These are phyloP conservation scores for Vinca major DNA, from an alignment of 305 asterid species.

Conservation along the genomic window DNA sequence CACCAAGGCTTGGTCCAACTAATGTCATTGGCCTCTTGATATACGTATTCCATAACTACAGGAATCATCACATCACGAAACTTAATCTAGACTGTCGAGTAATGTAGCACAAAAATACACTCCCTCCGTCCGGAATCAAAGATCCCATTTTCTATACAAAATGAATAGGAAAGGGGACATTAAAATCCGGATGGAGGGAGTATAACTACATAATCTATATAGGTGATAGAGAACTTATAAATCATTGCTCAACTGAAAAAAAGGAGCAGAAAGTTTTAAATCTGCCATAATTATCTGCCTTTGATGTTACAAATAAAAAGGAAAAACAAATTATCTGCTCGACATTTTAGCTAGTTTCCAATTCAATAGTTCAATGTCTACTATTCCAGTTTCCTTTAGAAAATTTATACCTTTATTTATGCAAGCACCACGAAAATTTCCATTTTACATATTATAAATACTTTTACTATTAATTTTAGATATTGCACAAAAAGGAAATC, in stretches of 20 bases:
- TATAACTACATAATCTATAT: background rate
- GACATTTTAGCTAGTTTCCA: background rate
- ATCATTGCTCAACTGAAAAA: background rate
- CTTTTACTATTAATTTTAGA: background rate
- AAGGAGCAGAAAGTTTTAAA: background rate
- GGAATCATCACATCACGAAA: conserved; percentile 8
- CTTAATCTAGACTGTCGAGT: background rate
- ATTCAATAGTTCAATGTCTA: background rate
- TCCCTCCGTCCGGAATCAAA: no score
- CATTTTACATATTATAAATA: background rate
- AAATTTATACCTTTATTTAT: background rate
- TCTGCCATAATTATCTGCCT: background rate
- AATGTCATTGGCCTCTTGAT: conserved; percentile 68
- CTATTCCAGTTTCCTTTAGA: background rate
- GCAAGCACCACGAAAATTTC: background rate
- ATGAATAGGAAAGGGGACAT: no score
- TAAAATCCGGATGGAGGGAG: no score
- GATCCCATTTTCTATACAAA: no score
- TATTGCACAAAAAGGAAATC: no score
- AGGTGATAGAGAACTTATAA: background rate
- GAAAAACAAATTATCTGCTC: background rate
- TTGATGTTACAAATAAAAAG: background rate
- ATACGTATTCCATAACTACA: conserved; percentile 69
- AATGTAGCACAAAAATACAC: background rate
- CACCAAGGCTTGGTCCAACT: conserved; percentile 97